Percentiles rank a stretch among this genome's conserved stretches.
Conservation (phyloP, 2,329 filamentous ascomycete species). For the Sclerotinia minor region DNA sequence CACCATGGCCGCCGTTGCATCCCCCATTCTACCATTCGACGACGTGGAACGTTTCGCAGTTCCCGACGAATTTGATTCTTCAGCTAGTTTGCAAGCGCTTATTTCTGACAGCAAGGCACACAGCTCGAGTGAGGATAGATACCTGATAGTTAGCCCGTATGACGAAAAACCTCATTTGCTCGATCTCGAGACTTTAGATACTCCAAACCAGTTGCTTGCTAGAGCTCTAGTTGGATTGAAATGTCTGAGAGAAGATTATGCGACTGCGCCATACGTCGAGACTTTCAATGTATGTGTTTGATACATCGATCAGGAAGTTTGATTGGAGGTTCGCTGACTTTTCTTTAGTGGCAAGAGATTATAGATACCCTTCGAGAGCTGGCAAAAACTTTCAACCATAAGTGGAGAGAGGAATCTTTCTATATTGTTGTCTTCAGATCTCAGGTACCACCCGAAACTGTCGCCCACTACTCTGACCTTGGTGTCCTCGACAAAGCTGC, state of each 20-base stretch:
- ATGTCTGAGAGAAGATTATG: conserved; percentile 68
- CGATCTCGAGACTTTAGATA: conserved; percentile 65
- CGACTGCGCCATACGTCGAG: conserved; percentile 69
- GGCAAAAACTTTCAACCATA: conserved; percentile 47
- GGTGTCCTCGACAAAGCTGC: conserved; percentile 74
- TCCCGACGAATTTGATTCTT: conserved; percentile 8
- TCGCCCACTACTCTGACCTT: conserved; percentile 59
- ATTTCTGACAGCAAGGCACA: background rate
- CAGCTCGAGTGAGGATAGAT: conserved; percentile 33
- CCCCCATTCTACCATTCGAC: conserved; percentile 24
- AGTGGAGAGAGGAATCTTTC: conserved; percentile 66
- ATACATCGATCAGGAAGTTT: background rate
- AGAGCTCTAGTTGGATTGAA: conserved; percentile 66
- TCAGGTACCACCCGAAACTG: conserved; percentile 64
- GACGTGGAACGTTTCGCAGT: background rate
- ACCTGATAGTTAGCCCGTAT: conserved; percentile 74
- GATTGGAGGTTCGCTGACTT: conserved; percentile 3
- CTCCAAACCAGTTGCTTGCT: conserved; percentile 68
- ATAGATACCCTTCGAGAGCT: conserved; percentile 59
- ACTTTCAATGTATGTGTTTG: conserved; percentile 62
- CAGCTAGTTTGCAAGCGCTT: background rate
- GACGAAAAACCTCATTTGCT: conserved; percentile 69
- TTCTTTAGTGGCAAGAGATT: conserved; percentile 56
- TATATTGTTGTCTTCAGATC: conserved; percentile 86
- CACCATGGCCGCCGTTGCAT: conserved; percentile 27